phyloP scores from a whole-genome alignment of 257 asterid genomes.

The Ballota nigra region DNA sequence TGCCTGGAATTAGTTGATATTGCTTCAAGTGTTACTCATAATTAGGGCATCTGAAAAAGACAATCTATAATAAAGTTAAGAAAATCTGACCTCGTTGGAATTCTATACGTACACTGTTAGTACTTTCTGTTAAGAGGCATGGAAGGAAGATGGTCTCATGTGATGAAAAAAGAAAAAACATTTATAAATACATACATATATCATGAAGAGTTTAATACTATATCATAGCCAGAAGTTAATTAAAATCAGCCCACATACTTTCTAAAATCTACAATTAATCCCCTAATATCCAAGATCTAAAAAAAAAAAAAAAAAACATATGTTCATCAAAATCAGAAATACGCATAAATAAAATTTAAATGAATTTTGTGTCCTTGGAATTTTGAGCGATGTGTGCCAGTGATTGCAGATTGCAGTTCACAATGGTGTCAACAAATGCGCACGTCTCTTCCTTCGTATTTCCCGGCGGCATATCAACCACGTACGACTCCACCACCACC shows the following conservation, averaged over 20 bases:
- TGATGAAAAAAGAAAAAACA: not conserved
- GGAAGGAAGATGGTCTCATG: no score
- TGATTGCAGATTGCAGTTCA: conserved; percentile 72
- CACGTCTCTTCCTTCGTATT: conserved; percentile 74
- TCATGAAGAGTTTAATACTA: not conserved
- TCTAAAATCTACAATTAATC: conserved; percentile 3
- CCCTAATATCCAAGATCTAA: conserved; percentile 4
- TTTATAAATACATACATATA: not conserved
- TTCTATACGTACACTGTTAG: not conserved
- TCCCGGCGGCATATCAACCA: conserved; percentile 77
- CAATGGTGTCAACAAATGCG: conserved; percentile 73
- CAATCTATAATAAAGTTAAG: not conserved
- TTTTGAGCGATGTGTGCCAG: conserved; percentile 55
- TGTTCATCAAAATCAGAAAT: not conserved
- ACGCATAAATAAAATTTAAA: not conserved
- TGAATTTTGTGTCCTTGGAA: conserved; percentile 17
- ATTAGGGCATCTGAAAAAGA: not conserved
- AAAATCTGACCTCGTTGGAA: not conserved
- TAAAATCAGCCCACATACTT: not conserved
- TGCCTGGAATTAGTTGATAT: no score
- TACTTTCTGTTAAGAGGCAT: not conserved
- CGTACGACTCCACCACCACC: conserved; percentile 80
- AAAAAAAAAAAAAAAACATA: not conserved
- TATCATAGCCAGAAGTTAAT: no score
- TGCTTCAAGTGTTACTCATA: no score